phyloP scores from a whole-genome alignment of 805 yeast species.

The Starmerella sirachaensis region DNA sequence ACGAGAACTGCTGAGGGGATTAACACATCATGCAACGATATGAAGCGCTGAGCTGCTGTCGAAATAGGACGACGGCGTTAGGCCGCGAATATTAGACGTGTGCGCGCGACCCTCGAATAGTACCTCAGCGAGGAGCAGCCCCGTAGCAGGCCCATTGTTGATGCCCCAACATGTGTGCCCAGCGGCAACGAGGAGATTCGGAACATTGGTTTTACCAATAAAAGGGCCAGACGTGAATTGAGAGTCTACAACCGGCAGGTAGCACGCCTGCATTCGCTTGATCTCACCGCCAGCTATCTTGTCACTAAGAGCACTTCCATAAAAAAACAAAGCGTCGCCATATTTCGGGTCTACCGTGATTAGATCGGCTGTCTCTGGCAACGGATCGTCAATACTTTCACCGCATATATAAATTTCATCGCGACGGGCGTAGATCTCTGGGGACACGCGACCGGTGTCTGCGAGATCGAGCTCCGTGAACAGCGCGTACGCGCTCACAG shows the following conservation, averaged over 20 bases:
- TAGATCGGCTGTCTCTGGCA: slow-evolving; percentile 90
- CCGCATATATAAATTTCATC: slow-evolving; percentile 97
- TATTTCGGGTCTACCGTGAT: slow-evolving; percentile 77
- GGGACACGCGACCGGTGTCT: slow-evolving; percentile 56
- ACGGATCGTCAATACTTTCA: slow-evolving; percentile 79
- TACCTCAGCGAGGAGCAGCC: slow-evolving; percentile 81
- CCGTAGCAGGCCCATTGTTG: slow-evolving; percentile 94
- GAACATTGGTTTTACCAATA: slow-evolving; percentile 85
- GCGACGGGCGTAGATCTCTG: slow-evolving; percentile 87
- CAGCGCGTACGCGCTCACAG: slow-evolving; percentile 85
- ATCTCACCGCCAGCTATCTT: slow-evolving; percentile 63
- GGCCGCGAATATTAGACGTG: slow-evolving; percentile 66
- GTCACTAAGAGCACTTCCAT: slow-evolving; percentile 65
- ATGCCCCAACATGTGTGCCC: slow-evolving; percentile 99
- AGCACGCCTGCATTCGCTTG: slow-evolving; percentile 82
- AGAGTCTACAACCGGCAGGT: slow-evolving; percentile 84
- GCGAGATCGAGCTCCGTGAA: slow-evolving; percentile 80
- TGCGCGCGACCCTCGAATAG: slow-evolving; percentile 69
- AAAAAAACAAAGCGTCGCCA: slow-evolving; percentile 75
- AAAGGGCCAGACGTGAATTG: slow-evolving; percentile 89
- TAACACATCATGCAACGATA: no score
- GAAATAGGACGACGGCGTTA: slow-evolving; percentile 79
- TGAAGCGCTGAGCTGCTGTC: slow-evolving; percentile 31
- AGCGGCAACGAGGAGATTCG: slow-evolving; percentile 63
- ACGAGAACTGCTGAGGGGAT: no score